Evolutionary conservation across 1,284 basidiomycete species (phyloP), one percentile per base, ranked within the genome.

Genomic region (Bjerkandera adusta): DNA sequence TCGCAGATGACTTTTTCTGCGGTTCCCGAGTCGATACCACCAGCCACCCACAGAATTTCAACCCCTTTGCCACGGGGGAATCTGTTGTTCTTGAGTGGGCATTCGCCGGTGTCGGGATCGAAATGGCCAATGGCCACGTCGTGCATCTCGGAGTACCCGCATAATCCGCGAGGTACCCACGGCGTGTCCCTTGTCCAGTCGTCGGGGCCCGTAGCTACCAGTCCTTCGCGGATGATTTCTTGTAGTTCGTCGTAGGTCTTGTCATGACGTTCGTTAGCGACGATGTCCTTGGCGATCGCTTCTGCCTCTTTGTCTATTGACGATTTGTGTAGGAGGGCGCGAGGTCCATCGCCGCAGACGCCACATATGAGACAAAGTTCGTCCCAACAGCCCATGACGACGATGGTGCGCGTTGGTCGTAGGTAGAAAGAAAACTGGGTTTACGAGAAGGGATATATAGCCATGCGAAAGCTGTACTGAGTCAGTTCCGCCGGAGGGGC

Each of bases 351-450:
- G 11, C 20, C 15, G 13, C 30, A 40, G 36, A 41, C 29, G 13
- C 45, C 45, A 30, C 45, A 47, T 5, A 47, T 18, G 12, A 47
- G 25, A 21, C 45, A 47, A 5, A 47, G 45, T 30, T 47, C 45
- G 26, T 47, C 45, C 45, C 45, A 47, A 15, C 36, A 33, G 30
- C 45, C 45, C 45, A 47, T 47, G 13, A n/a, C n/a, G n/a, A n/a
- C n/a, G n/a, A n/a, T n/a, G n/a, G n/a, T n/a, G n/a, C n/a, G n/a
- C n/a, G n/a, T n/a, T n/a, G n/a, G n/a, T n/a, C n/a, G n/a, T n/a
- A n/a, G n/a, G n/a, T n/a, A n/a, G n/a, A n/a, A n/a, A n/a, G n/a
- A n/a, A n/a, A n/a, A n/a, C n/a, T n/a, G n/a, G n/a, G n/a, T n/a
- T n/a, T n/a, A n/a, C n/a, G n/a, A n/a, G n/a, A 32, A 32, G 10